Base-by-base conservation (phyloP, 228 moss, liverwort and hornwort species). In the Sphagnum fallax region DNA sequence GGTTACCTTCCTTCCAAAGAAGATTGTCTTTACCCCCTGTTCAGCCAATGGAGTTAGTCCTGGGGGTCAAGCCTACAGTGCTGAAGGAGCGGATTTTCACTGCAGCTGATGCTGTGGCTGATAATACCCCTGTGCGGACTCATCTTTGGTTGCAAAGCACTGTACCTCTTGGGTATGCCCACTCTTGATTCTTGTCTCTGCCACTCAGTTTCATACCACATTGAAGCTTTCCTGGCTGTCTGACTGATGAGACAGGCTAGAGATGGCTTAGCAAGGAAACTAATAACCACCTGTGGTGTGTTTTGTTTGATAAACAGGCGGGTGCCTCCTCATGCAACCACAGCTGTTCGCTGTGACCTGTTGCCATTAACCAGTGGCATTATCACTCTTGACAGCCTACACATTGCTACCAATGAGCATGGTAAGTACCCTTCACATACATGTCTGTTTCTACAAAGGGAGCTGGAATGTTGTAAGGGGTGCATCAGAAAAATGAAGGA, bases 61-160 rank as follows among this genome's bases (percentile, higher is more conserved):
- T 98, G 65, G 98, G 98, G 52, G 77, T 92, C 62, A 92, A 87
- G 75, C 98, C 98, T 58, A 85, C 87, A 61, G 87, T 87, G 61
- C 78, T 93, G 49, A 90, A 91, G 75, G 98, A 94, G 76, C 88
- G 89, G 16, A 88, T 88, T 58, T 64, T 89, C 75, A 81, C 97
- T 78, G 78, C 81, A 70, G 82, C 90, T 67, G 92, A 98, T 78
- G 79, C 84, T 52, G 75, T 85, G 60, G 89, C 87, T 48, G 98
- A 93, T 55, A 84, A 77, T 76, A 87, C 88, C 67, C 87, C 87
- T 77, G 87, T 94, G 52, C 85, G 98, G 69, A 87, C 90, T 75
- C 98, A 98, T 80, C 81, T 98, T 48, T 98, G 98, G 98, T 87
- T 98, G 82, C 98, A 98, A 78, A 98, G 94, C 77, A 90, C 90